These are phyloP conservation scores for Scheffersomyces cryptocercus DNA, from an alignment of 1,139 yeast genomes.

Conservation along the genomic window DNA sequence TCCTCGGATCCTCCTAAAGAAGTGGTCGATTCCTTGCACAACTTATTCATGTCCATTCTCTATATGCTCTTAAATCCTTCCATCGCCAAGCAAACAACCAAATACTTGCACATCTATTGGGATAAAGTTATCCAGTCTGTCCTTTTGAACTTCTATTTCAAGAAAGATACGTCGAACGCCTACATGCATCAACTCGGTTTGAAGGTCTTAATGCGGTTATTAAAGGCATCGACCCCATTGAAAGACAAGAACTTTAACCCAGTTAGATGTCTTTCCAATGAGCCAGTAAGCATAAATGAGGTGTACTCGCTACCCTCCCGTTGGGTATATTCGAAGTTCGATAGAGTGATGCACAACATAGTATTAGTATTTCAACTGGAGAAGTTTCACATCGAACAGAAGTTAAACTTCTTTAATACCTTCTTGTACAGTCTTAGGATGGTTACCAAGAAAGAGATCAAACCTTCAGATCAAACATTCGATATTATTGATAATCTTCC, in stretches of 20 bases:
- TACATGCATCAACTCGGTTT: slow-evolving; percentile 30
- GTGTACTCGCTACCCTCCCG: slow-evolving; percentile 31
- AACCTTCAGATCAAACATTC: slow-evolving; percentile 27
- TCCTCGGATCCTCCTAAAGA: slow-evolving; percentile 23
- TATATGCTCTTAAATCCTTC: slow-evolving; percentile 32
- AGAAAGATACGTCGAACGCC: slow-evolving; percentile 20
- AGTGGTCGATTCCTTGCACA: slow-evolving; percentile 31
- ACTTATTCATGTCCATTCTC: slow-evolving; percentile 31
- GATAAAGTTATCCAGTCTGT: slow-evolving; percentile 38
- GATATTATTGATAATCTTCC: slow-evolving; percentile 37
- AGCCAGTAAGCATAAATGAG: slow-evolving; percentile 29
- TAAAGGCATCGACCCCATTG: slow-evolving; percentile 20
- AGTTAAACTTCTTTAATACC: slow-evolving; percentile 23
- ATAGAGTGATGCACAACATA: slow-evolving; percentile 30
- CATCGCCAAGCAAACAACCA: slow-evolving; percentile 18
- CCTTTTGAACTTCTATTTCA: slow-evolving; percentile 34
- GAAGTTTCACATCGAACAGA: slow-evolving; percentile 23
- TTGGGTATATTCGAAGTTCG: slow-evolving; percentile 37
- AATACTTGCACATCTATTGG: slow-evolving; percentile 38
- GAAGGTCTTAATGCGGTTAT: slow-evolving; percentile 22
- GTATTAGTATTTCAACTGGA: slow-evolving; percentile 26
- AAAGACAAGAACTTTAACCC: slow-evolving; percentile 26
- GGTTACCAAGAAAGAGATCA: slow-evolving; percentile 30
- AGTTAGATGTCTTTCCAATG: slow-evolving; percentile 36
- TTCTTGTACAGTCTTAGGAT: slow-evolving; percentile 29